These are phyloP conservation scores for Russula brevipes DNA, from an alignment of 768 basidiomycete genomes.

Conservation along the genomic window DNA sequence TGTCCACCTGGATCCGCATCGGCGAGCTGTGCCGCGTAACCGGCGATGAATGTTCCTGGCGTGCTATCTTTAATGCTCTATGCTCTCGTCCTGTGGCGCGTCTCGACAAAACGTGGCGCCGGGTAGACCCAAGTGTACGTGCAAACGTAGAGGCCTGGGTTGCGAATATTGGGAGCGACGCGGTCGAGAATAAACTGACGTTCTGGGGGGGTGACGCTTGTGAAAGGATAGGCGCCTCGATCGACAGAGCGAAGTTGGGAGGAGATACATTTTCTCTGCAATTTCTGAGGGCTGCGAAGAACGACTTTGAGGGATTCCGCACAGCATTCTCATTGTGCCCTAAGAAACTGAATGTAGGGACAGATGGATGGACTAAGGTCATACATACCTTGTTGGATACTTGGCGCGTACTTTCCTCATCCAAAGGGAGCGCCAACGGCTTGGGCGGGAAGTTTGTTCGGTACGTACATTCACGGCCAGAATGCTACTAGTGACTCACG, in stretches of 20 bases:
- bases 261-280: slow-evolving; percentile 41
- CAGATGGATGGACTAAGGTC: slow-evolving; percentile 31
- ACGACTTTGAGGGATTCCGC: slow-evolving; percentile 24
- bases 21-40: slow-evolving; percentile 66
- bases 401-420: slow-evolving; percentile 49
- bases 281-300: slow-evolving; percentile 35
- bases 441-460: slow-evolving; percentile 56
- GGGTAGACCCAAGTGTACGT: slow-evolving; percentile 57
- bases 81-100: slow-evolving; percentile 71
- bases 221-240: slow-evolving; percentile 31
- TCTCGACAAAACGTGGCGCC: slow-evolving; percentile 74
- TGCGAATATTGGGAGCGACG: slow-evolving; percentile 34
- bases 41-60: slow-evolving; percentile 80
- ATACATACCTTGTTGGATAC: slow-evolving; percentile 46
- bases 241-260: slow-evolving; percentile 23
- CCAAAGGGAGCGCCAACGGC: slow-evolving; percentile 37
- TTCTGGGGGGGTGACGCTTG: slow-evolving; percentile 52
- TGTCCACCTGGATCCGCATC: slow-evolving; percentile 66
- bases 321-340: slow-evolving; percentile 24
- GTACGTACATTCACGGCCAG: slow-evolving; percentile 38
- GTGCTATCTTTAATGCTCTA: slow-evolving; percentile 62
- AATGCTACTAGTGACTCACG: slow-evolving; percentile 10
- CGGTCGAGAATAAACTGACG: slow-evolving; percentile 49
- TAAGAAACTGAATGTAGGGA: slow-evolving; percentile 18
- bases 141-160: slow-evolving; percentile 66